phyloP scores from a whole-genome alignment of 2,329 filamentous ascomycete species.

The Epichloe uncinata region DNA sequence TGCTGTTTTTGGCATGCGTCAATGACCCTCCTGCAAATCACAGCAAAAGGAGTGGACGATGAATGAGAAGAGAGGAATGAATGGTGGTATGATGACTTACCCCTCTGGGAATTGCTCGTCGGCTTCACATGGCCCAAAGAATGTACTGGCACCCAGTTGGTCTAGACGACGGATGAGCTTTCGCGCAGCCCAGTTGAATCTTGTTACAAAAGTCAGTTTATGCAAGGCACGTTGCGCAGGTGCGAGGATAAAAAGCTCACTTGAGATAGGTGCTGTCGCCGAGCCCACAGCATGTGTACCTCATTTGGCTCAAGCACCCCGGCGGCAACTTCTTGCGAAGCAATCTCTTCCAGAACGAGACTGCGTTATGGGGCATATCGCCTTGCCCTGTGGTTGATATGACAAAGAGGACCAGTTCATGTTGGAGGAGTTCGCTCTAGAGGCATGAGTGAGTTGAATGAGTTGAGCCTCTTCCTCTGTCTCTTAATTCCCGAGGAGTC shows the following conservation, averaged over 20 bases:
- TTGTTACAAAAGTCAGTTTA: constrained; percentile 19
- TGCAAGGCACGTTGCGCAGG: not conserved
- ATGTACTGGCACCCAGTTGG: constrained; percentile 68
- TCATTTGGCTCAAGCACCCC: constrained; percentile 52
- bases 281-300: constrained; percentile 77
- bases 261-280: constrained; percentile 92
- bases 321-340: constrained; percentile 64
- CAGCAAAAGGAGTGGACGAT: not conserved
- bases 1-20: constrained; percentile 31
- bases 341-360: constrained; percentile 72
- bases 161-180: constrained; percentile 75
- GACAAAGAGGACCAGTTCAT: constrained; percentile 58
- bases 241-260: constrained; percentile 30
- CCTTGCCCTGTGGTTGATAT: constrained; percentile 92
- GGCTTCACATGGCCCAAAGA: constrained; percentile 70
- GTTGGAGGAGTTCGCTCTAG: constrained; percentile 37
- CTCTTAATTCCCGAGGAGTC: not conserved
- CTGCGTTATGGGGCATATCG: constrained; percentile 75
- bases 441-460: not conserved
- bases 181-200: constrained; percentile 84
- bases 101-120: constrained; percentile 92
- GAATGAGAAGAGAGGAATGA: no score
- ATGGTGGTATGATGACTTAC: constrained; percentile 31
- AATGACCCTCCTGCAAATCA: not conserved
- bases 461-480: not conserved